These are phyloP conservation scores for Paramecium primaurelia DNA, from an alignment of 73 alveolate genomes.

Conservation along the genomic window DNA sequence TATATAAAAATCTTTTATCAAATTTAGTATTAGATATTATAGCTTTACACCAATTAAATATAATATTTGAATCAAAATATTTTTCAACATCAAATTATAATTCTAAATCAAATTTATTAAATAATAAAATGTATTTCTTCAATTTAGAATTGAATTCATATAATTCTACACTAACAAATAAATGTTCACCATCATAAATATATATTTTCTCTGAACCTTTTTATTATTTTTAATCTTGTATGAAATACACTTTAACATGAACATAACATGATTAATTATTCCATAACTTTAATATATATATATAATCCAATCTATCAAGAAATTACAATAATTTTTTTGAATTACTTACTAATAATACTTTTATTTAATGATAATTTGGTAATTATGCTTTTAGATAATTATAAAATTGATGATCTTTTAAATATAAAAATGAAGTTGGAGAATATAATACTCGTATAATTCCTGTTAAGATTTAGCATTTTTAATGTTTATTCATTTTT, in stretches of 20 bases:
- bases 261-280: constrained; percentile 21
- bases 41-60: neutral
- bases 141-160: constrained; percentile 5
- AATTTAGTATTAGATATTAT: neutral
- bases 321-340: neutral
- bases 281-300: neutral
- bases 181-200: neutral
- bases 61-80: neutral
- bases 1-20: constrained; percentile 17
- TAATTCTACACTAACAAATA: neutral
- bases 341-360: neutral
- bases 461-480: neutral
- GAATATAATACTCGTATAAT: neutral
- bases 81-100: neutral
- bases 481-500: neutral
- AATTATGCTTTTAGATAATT: neutral
- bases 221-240: neutral
- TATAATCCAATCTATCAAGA: neutral
- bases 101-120: constrained; percentile 33
- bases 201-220: neutral
- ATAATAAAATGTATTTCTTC: neutral
- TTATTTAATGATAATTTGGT: constrained; percentile 10
- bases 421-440: neutral
- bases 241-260: neutral
- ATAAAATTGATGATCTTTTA: neutral